Percentiles rank a stretch among this genome's conserved stretches.
Conservation (phyloP, 306 rosid species). For the Pyrus communis region DNA sequence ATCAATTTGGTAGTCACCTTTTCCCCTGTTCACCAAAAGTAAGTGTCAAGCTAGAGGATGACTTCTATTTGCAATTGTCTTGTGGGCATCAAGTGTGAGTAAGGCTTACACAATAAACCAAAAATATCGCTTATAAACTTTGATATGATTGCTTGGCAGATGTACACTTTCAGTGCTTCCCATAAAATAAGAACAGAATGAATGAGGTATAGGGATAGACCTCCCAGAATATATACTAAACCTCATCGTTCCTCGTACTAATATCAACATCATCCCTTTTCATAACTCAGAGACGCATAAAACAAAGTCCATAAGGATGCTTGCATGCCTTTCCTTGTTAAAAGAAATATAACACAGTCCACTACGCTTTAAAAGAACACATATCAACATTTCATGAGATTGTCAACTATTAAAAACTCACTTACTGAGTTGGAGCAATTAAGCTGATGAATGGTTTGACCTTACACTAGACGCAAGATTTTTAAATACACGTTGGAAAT, state of each 20-base stretch:
- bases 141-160: neutral
- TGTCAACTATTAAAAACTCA: neutral
- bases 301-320: neutral
- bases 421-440: too few species aligned
- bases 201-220: neutral
- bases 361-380: too few species aligned
- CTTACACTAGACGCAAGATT: too few species aligned
- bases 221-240: too few species aligned
- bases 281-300: neutral
- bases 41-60: neutral
- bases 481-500: neutral
- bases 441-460: too few species aligned
- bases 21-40: slow-evolving; percentile 36
- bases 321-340: too few species aligned
- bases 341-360: too few species aligned
- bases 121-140: neutral
- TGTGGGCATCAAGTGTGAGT: neutral
- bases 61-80: neutral
- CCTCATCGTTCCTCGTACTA: neutral
- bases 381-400: neutral
- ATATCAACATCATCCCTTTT: neutral
- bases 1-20: slow-evolving; percentile 87
- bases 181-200: neutral
- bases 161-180: neutral
- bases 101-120: neutral